A percentile compares a stretch with the other conserved stretches of the same genome.
phyloP scores from a whole-genome alignment of 305 asterid genomes.

The Rubia peregrina region DNA sequence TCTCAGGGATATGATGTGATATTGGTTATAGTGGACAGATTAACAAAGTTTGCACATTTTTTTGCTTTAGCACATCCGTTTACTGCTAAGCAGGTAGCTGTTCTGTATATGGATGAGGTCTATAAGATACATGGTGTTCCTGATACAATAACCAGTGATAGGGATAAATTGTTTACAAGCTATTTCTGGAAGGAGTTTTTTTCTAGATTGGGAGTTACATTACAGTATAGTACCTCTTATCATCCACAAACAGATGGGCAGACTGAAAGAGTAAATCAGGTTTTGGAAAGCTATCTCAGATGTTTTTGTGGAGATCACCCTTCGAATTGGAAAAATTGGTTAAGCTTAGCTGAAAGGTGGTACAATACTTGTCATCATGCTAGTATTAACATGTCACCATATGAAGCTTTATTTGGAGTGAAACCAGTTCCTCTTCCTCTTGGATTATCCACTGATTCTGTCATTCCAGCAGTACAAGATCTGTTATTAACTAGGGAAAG shows the following conservation, averaged over 20 bases:
- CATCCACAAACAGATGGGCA: not conserved
- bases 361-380: not conserved
- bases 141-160: not conserved
- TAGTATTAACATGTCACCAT: too few relatives aligned
- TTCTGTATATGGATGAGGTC: not conserved
- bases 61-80: not conserved
- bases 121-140: not conserved
- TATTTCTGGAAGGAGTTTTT: not conserved
- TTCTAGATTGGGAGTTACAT: not conserved
- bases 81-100: not conserved
- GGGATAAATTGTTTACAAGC: not conserved
- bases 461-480: not conserved
- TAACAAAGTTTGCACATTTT: slow-evolving; percentile 6
- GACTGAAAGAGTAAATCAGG: not conserved
- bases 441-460: not conserved
- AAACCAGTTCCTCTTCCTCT: not conserved
- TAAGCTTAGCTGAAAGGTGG: not conserved
- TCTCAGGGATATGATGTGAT: not conserved
- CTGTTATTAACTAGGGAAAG: not conserved
- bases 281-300: not conserved
- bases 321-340: too few relatives aligned
- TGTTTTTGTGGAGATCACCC: not conserved
- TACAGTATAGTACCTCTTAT: not conserved
- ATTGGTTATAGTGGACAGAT: not conserved
- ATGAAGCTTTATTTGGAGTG: not conserved